Conservation (phyloP, 2,329 filamentous ascomycete genomes). For the Hortaea werneckii region DNA sequence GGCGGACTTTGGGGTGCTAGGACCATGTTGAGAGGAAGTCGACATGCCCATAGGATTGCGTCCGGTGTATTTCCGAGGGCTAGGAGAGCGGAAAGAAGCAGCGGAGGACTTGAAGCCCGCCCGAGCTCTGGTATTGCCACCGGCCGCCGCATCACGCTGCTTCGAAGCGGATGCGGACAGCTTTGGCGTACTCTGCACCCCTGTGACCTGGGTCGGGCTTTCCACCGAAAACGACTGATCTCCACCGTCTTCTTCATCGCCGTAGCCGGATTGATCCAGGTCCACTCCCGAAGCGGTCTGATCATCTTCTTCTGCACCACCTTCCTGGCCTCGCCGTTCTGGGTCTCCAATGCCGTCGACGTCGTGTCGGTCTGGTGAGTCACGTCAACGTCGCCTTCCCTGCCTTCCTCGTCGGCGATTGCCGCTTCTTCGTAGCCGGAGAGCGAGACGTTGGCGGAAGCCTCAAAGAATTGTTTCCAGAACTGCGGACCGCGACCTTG, state of each 20-base stretch:
- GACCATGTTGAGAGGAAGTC: conserved; percentile 13
- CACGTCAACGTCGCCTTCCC: conserved; percentile 23
- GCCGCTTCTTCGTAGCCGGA: conserved; percentile 84
- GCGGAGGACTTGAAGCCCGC: conserved; percentile 1
- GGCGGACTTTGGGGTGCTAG: conserved; percentile 20
- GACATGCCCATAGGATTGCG: conserved; percentile 20
- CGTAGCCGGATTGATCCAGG: not conserved
- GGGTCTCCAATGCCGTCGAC: not conserved
- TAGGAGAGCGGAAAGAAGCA: conserved; percentile 21
- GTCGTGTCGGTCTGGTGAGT: conserved; percentile 30
- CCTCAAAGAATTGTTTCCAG: conserved; percentile 99
- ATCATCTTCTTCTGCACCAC: conserved; percentile 16
- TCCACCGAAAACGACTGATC: conserved; percentile 55
- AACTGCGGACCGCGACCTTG: conserved; percentile 48
- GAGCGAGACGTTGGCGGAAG: conserved; percentile 91
- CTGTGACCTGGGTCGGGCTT: conserved; percentile 40
- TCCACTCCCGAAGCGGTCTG: conserved; percentile 26
- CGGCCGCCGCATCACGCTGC: conserved; percentile 5
- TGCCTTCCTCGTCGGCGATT: conserved; percentile 48
- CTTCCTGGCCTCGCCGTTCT: not conserved
- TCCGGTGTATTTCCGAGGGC: conserved; percentile 32
- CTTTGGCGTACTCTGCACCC: conserved; percentile 51
- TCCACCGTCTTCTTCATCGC: conserved; percentile 10
- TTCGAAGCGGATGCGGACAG: conserved; percentile 29
- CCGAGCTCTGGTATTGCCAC: not conserved